Conservation (phyloP, 179 eudicot genomes). For the Gypsophila paniculata region DNA sequence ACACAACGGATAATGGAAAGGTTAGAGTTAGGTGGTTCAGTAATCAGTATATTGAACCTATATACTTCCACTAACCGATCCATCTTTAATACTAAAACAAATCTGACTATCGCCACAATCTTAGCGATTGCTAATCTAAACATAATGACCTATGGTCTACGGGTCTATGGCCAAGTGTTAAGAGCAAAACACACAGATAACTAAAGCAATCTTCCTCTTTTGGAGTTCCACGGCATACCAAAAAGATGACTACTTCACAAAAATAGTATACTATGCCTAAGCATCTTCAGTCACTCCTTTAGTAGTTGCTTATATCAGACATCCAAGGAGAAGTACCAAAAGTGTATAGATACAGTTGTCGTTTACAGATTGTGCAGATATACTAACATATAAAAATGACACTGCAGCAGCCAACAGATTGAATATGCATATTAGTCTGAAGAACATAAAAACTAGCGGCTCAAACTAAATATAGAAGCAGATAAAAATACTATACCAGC, state of each 20-base stretch:
- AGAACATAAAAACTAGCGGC: neutral
- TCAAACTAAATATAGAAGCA: slow-evolving; percentile 11
- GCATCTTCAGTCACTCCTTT: slow-evolving; percentile 10
- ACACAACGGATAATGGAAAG: neutral
- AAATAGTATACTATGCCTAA: too few species aligned
- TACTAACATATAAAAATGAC: slow-evolving; percentile 16
- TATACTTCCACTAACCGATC: neutral
- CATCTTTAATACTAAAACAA: neutral
- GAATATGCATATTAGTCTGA: slow-evolving; percentile 9
- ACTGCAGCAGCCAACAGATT: neutral
- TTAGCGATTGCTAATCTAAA: neutral
- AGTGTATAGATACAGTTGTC: neutral
- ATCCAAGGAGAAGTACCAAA: slow-evolving; percentile 2
- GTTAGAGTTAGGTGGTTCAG: neutral
- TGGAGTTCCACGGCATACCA: neutral
- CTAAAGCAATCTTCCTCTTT: neutral
- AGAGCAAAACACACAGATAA: neutral
- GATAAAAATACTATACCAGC: slow-evolving; percentile 49
- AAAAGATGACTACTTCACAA: neutral
- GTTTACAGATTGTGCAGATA: neutral
- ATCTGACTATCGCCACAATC: neutral
- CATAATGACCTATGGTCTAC: neutral
- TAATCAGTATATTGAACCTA: neutral
- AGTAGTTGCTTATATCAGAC: neutral
- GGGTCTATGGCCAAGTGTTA: neutral